Base-by-base conservation (phyloP, 805 yeast genomes). In the Nakazawaea holstii region DNA sequence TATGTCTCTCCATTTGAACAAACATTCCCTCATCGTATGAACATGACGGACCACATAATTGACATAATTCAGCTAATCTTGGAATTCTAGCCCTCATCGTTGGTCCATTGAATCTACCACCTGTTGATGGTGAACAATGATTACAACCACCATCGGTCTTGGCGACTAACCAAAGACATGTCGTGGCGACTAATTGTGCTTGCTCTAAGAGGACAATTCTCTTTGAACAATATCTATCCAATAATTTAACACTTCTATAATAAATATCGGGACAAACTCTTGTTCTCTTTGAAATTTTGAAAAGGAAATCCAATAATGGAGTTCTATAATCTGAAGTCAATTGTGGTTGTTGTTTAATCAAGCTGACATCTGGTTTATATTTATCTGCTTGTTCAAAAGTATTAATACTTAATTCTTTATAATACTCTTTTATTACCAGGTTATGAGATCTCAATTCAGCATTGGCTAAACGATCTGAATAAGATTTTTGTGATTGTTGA, bases 121-220 rank as follows among this genome's bases (percentile, higher is more conserved):
- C 87, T 2, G 69, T 61, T 49, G 73, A 68, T 59, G 79, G 79
- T 46, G 79, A 74, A 54, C 80, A 78, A 63, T 82, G 88, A 54
- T 79, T 80, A 62, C 84, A 82, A 35, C 88, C 88, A 42, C 88
- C 88, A 57, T 77, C 78, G n/a, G 82, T 74, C 63, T 88, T 88
- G 15, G 92, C 80, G 3, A 92, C 85, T 15, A 88, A 70, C 96
- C 96, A 88, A 30, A 88, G 69, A 55, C 94, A 87, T 8, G 94
- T 84, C 42, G 90, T 82, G 15, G 88, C 84, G 8, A 88, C 89
- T 41, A 88, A 73, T 64, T 87, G 94, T 41, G 86, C 79, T 66
- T 87, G 96, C 42, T 83, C 87, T 50, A 79, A 73, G 49, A 84
- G 70, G 1, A 89, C 88, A 6, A 87, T 77, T 53, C 96, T 72